Evolutionary conservation across 2,329 filamentous ascomycete species (phyloP), one percentile per base, ranked within the genome.

Genomic region (Kalmusia sp.): DNA sequence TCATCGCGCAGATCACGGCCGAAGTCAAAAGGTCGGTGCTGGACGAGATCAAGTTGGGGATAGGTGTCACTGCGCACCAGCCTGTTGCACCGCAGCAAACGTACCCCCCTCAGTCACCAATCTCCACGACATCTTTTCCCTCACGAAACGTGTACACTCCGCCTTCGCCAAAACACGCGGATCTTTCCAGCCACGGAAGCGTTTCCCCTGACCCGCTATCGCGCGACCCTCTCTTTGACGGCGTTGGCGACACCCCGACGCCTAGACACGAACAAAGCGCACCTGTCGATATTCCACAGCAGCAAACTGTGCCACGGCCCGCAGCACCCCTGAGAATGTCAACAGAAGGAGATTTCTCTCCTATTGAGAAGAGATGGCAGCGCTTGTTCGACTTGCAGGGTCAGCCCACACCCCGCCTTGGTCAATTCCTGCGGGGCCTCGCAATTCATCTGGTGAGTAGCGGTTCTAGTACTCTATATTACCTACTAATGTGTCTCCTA

Each of bases 281-380:
- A 15, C 69, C 70, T 8, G 46, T 65, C 37, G 66, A 71, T 27
- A 61, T 61, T 24, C 58, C 63, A 8, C 59, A 58, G 9, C 67
- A 71, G 5, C 55, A 54, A 35, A 39, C 62, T 21, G 58, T 61
- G 27, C 41, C 63, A 24, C 61, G 73, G 24, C 73, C 73, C 24
- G 38, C 57, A 24, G 62, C 65, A 12, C 58, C 64, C 2, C 49
- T 54, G 30, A 67, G 70, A 44, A 71, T 73, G 60, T 60, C 64
- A 14, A 69, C 68, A 22, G 73, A 74, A 25, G 47, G 47, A 9
- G 70, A 73, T 33, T 72, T 69, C 30, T 73, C 71, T n/a, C 71
- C 73, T 12, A 73, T 75, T 35, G 90, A 93, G 69, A 84, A 83
- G 67, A 87, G 87, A 67, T 96, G 92, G 92, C 89, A 90, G 5